phyloP scores from a whole-genome alignment of 768 basidiomycete genomes.

The Obba rivulosa region DNA sequence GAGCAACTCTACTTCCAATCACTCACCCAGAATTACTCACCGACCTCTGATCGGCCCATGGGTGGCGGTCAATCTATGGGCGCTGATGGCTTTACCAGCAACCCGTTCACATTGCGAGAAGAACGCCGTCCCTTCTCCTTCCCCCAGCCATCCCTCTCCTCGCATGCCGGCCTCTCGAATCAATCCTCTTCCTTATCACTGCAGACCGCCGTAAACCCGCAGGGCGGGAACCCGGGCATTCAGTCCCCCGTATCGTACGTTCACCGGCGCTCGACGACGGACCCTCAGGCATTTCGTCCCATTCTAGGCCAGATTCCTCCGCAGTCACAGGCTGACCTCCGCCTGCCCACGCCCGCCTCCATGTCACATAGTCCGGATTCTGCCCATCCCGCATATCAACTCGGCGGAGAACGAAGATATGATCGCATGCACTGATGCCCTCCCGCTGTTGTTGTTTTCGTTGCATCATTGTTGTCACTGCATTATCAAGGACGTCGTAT shows the following conservation, averaged over 20 bases:
- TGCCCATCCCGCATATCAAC: conserved; percentile 11
- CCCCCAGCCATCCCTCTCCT: conserved; percentile 40
- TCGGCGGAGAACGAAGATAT: conserved; percentile 12
- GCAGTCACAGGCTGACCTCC: conserved; percentile 1
- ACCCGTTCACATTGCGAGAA: conserved; percentile 30
- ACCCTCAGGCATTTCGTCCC: conserved; percentile 35
- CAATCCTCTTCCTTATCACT: conserved; percentile 10
- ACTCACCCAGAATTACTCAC: conserved; percentile 37
- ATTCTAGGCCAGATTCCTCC: conserved; percentile 4
- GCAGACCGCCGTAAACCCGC: conserved; percentile 36
- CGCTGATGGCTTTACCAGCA: too few relatives aligned
- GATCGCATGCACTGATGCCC: conserved; percentile 14
- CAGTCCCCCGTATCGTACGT: conserved; percentile 45
- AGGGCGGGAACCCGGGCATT: conserved; percentile 14
- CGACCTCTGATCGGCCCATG: conserved; percentile 47
- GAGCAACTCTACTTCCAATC: conserved; percentile 13
- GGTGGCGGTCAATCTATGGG: conserved; percentile 35
- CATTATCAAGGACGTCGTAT: background rate
- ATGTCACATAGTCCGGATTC: conserved; percentile 3
- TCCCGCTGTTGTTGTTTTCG: conserved; percentile 1
- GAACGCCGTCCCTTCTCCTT: conserved; percentile 51
- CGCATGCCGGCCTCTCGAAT: conserved; percentile 11
- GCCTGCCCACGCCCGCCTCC: background rate
- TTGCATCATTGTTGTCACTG: conserved; percentile 1
- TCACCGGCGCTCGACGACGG: conserved; percentile 53